Base-by-base conservation (phyloP, 2,329 filamentous ascomycete species). In the Monosporascus sp. region DNA sequence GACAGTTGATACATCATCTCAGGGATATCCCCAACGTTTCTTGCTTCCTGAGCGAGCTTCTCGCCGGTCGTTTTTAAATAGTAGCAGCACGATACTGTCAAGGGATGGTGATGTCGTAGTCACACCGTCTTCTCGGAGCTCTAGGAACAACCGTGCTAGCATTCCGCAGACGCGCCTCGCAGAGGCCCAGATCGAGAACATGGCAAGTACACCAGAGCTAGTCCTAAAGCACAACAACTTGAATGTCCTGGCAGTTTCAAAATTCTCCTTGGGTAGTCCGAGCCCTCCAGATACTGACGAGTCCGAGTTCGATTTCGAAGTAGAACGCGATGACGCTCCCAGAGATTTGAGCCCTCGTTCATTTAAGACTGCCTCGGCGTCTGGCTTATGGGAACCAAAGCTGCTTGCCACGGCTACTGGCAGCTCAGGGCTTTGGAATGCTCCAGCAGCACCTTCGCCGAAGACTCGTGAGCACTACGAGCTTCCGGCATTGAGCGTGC, bases 221-320 rank as follows among this genome's bases (percentile, higher is more conserved):
- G 62, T 72, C 28, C 65, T 63, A 37, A 71, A 69, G 20, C 66
- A 65, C 50, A 72, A 67, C 22, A 61, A 63, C 53, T 55, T 74
- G 57, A 77, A 74, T 58, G 72, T 72, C 60, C 54, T 75, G 46
- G 63, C 71, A 49, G 55, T 74, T 50, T 61, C 72, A 37, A 71
- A 70, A 53, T 66, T 68, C 9, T 70, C 73, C 51, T 61, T 80
- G 3, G 75, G 72, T 38, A 82, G 78, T 58, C 78, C 79, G 35
- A 83, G 80, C 47, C 79, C 79, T 49, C 77, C 78, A 7, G 78
- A 82, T 51, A 80, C 75, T 17, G 74, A 79, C 52, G 70, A 74
- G 50, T 74, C 74, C n/a, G 74, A 74, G 46, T 69, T 69, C 37
- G 70, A 74, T 35, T 62, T 48, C 18, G 66, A 68, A 37, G 41